Evolutionary conservation across 2,329 filamentous ascomycete genomes (phyloP), one percentile per base, ranked within the genome.

Genomic region (Hypoxylon sp.): DNA sequence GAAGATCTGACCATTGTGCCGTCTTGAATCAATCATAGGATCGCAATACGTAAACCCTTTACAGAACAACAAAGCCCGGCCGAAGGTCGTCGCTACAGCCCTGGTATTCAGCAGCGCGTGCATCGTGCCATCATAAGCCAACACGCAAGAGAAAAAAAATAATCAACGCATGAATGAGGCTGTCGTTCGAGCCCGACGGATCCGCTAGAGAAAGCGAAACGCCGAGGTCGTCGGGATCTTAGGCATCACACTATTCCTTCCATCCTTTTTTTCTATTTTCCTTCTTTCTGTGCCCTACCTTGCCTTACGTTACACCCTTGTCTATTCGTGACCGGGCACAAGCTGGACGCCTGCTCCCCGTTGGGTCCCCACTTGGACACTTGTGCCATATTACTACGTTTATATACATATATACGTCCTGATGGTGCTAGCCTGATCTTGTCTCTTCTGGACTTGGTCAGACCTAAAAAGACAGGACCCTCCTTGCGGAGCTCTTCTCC

Each of bases 131-230:
- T 67, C 44, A 52, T 51, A 60, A 67, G 67, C 57, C 54, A 54
- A 70, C 55, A 24, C 19, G 27, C 21, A 58, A 27, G 1, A 27
- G 11, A 37, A 13, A 37, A 58, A 47, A 62, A 27, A 17, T 56
- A 65, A 42, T 58, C 54, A 52, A 64, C 58, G 67, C 64, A 68
- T 62, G 60, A 69, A 60, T 53, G 61, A 67, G 71, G 57, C 39
- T 66, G 37, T 63, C 48, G 47, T 71, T 70, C 65, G 57, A 71
- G 69, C 69, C 71, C 69, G 71, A 73, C 69, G 65, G 69, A 73
- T 71, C 71, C 65, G 69, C 71, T 56, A 57, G 50, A 67, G 37
- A 69, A 65, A 54, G 60, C 62, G 57, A 66, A 68, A 67, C 61
- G 39, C 62, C 60, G 58, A 64, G 46, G 46, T 65, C 48, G 27